phyloP scores from a whole-genome alignment of 1,284 basidiomycete genomes.

The Malassezia globosa region DNA sequence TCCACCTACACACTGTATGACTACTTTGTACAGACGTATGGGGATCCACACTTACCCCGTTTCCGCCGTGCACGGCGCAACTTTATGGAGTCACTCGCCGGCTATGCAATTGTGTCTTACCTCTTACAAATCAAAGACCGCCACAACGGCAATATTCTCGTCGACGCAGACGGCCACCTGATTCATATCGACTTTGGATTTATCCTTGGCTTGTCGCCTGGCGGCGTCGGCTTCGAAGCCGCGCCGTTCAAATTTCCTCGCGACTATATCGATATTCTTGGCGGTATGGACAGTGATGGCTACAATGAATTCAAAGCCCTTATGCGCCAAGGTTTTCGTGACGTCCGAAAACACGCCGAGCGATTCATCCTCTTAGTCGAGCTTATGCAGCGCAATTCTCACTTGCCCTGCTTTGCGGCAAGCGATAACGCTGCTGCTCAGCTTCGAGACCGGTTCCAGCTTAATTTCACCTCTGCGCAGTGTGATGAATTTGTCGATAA shows the following conservation, averaged over 20 bases:
- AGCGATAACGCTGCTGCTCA: constrained; percentile 68
- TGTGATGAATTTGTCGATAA: constrained; percentile 67
- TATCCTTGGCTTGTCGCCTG: constrained; percentile 76
- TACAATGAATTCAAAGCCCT: constrained; percentile 75
- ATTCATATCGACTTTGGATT: constrained; percentile 97
- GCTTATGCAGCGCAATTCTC: constrained; percentile 79
- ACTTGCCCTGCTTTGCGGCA: constrained; percentile 79
- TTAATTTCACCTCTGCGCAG: constrained; percentile 71
- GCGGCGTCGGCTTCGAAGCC: constrained; percentile 92
- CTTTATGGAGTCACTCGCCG: constrained; percentile 84
- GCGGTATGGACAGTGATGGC: constrained; percentile 66
- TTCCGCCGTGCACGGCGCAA: constrained; percentile 56
- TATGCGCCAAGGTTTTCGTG: constrained; percentile 86
- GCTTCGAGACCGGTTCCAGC: constrained; percentile 84
- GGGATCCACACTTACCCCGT: constrained; percentile 25
- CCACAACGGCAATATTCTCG: constrained; percentile 94
- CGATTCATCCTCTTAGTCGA: constrained; percentile 90
- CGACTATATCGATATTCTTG: constrained; percentile 93
- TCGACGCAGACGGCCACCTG: constrained; percentile 86
- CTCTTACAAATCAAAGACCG: constrained; percentile 96
- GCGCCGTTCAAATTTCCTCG: constrained; percentile 93
- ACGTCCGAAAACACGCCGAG: constrained; percentile 89
- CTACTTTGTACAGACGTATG: constrained; percentile 39
- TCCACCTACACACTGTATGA: constrained; percentile 38
- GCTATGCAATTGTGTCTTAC: constrained; percentile 84